Conservation (phyloP, 2,329 filamentous ascomycete species). For the Venturiaceae sp. region DNA sequence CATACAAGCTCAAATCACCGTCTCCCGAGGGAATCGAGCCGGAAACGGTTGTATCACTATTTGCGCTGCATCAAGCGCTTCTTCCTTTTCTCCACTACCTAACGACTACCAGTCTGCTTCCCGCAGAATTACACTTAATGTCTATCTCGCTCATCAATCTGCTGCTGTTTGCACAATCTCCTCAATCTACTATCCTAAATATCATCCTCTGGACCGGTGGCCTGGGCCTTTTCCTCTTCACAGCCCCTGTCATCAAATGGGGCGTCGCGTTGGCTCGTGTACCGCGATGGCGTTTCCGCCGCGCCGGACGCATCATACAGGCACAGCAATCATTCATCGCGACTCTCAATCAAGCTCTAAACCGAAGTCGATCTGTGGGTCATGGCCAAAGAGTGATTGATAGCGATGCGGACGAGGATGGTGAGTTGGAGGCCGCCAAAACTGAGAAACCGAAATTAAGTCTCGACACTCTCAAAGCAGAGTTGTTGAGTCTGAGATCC, state of each 20-base stretch:
- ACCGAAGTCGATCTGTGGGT: conserved; percentile 20
- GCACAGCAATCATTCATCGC: conserved; percentile 33
- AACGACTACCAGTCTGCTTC: conserved; percentile 79
- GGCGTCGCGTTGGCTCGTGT: conserved; percentile 79
- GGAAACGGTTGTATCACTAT: conserved; percentile 57
- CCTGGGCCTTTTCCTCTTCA: conserved; percentile 61
- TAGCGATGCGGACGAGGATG: conserved; percentile 39
- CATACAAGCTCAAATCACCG: conserved; percentile 24
- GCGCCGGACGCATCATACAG: conserved; percentile 35
- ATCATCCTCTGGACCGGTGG: conserved; percentile 50
- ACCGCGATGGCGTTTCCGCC: conserved; percentile 80
- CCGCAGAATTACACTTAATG: conserved; percentile 79
- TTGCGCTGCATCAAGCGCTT: conserved; percentile 74
- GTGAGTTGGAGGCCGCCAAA: conserved; percentile 10
- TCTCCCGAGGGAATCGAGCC: conserved; percentile 32
- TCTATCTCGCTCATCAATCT: conserved; percentile 76
- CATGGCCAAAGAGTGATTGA: conserved; percentile 17
- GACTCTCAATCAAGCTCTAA: conserved; percentile 18
- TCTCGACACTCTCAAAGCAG: conserved; percentile 18
- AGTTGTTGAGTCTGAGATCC: conserved; percentile 15
- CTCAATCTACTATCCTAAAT: conserved; percentile 33
- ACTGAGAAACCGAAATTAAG: conserved; percentile 15
- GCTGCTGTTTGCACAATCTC: conserved; percentile 62
- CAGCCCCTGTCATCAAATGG: conserved; percentile 67
- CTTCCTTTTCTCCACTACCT: conserved; percentile 66